phyloP scores from a whole-genome alignment of 495 filamentous ascomycete species.

The Achaetomiella virescens region DNA sequence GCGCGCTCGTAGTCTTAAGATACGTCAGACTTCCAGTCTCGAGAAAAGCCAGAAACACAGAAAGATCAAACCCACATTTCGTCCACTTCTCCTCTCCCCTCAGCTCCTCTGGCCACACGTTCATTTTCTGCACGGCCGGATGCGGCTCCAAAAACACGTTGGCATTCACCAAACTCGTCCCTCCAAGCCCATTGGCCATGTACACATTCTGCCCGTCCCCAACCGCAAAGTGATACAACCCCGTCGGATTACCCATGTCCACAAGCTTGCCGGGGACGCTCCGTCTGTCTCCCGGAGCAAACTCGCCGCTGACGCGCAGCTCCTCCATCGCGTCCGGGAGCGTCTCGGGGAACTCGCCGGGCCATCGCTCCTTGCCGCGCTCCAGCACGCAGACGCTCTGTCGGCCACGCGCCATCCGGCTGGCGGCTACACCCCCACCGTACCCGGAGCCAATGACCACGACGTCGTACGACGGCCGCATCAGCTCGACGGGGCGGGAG shows the following conservation, averaged over 20 bases:
- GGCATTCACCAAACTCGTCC: constrained; percentile 59
- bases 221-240: constrained; percentile 57
- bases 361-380: constrained; percentile 57
- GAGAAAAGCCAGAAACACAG: no score
- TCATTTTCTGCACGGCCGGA: constrained; percentile 44
- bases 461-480: constrained; percentile 53
- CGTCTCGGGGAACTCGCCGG: constrained; percentile 54
- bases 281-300: constrained; percentile 36
- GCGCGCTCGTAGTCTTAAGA: constrained; percentile 52
- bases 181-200: constrained; percentile 59
- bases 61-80: constrained; percentile 40
- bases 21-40: not conserved
- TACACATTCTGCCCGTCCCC: constrained; percentile 62
- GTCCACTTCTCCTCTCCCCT: constrained; percentile 39
- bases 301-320: constrained; percentile 53
- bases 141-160: constrained; percentile 62
- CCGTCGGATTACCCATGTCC: constrained; percentile 49
- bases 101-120: constrained; percentile 56
- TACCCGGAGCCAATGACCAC: constrained; percentile 64
- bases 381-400: constrained; percentile 58
- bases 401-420: constrained; percentile 56
- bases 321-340: constrained; percentile 37
- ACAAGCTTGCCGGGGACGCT: constrained; percentile 38
- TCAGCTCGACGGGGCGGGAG: constrained; percentile 51
- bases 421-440: constrained; percentile 61